Base-by-base conservation (phyloP, 2,329 filamentous ascomycete species). In the Aspergillus jensenii region DNA sequence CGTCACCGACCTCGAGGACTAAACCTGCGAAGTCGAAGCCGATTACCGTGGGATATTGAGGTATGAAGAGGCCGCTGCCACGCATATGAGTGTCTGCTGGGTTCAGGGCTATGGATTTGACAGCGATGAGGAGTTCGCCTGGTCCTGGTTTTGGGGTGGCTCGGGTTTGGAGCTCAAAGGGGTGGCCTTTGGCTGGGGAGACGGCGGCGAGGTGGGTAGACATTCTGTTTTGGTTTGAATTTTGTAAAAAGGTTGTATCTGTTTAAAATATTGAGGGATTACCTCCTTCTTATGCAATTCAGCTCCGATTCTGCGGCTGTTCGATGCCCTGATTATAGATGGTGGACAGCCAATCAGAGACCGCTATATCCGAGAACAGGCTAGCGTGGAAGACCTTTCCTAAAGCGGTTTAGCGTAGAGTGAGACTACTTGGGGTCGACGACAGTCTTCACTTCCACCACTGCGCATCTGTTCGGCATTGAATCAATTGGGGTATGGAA, bases 51-150 rank as follows among this genome's bases (percentile, higher is more conserved):
- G 81, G 80, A 59, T 78, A 80, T 0, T 45, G 49, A 2, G 70
- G 44, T 40, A 80, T 73, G 48, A 76, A 72, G 55, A 81, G 70
- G 15, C 79, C 81, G 6, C 67, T 60, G 23, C 74, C 69, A n/a
- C 78, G 79, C 69, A 79, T 76, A 46, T 69, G 46, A 51, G 19
- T 56, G 57, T 83, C 81, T 51, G 79, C 72, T 2, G 80, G 80
- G 59, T 83, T 83, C 39, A 83, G 67, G 14, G 79, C 80, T 5
- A 82, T 66, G 3, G 80, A 78, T 51, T 79, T 78, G 62, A 82
- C 76, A 1, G 67, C 74, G 54, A 83, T 68, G 23, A 82, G 79
- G 52, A 83, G 69, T 44, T 83, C 80, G 31, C 64, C 65, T 17
- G 77, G 76, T 0, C 79, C 78, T 43, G 80, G 78, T 7, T 75